Base-by-base conservation (phyloP, 805 yeast species). In the Teunomyces stri region DNA sequence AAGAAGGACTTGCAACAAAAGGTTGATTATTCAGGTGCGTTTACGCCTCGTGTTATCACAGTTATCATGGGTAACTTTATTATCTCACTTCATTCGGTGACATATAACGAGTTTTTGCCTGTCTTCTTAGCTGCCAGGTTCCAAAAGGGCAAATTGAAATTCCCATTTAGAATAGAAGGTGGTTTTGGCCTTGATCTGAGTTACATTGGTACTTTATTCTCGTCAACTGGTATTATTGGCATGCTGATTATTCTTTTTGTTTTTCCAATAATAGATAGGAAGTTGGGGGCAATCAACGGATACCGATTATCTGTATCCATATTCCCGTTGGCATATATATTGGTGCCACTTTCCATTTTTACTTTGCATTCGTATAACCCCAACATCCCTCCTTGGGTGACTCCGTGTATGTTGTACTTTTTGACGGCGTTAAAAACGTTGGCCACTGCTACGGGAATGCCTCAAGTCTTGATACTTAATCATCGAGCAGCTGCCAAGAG, bases 171-270 rank as follows among this genome's bases (percentile, higher is more conserved):
- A n/a, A 66, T 70, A 27, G 59, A 49, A 6, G 75, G 75, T 11
- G 74, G 75, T 0, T 65, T 69, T 48, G 74, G 73, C 11, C 54
- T 57, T 42, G 64, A 62, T 41, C 51, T 63, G 28, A 57, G 61
- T 20, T 58, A 55, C 41, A 70, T 69, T 45, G 74, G 74, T 21
- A 65, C 62, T 5, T 57, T 69, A 13, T 57, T 70, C 31, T 66
- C 72, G 2, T 56, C 65, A 9, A 68, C 74, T 1, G 75, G 75
- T 1, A 49, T 70, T 22, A 54, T 61, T 51, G 75, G 75, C 6
- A 65, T 68, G 52, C 28, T 68, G 27, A 64, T 65, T 29, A 56
- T 66, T 7, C 46, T 66, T 13, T 34, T 62, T 13, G 45, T 68
- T 0, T 70, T 69, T 51, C 75, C 75, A 1, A 53, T 50, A 40